Evolutionary conservation across 805 yeast species (phyloP).

Genomic region (Cyberlindnera bimundalis): DNA sequence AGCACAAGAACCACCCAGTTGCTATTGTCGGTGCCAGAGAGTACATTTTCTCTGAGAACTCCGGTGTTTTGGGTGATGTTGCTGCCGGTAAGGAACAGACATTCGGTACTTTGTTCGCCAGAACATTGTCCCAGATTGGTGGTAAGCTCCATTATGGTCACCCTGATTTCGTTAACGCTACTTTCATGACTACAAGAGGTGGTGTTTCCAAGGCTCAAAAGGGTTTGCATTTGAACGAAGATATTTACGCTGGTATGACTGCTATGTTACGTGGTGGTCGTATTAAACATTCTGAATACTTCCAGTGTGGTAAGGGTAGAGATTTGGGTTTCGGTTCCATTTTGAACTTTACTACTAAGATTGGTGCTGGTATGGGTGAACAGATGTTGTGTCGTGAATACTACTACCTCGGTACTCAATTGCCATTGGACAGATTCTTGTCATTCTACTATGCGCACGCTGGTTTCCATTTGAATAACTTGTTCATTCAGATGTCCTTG

Average conservation of each 20-base stretch:
- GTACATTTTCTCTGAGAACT: conserved; percentile 80
- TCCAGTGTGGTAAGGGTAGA: conserved; percentile 90
- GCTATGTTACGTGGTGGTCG: conserved; percentile 82
- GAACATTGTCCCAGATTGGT: conserved; percentile 81
- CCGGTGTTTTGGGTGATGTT: conserved; percentile 83
- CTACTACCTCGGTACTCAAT: conserved; percentile 74
- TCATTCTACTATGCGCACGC: conserved; percentile 85
- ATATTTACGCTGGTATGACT: conserved; percentile 86
- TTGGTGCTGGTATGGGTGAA: conserved; percentile 94
- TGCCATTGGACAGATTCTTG: conserved; percentile 76
- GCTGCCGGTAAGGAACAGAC: conserved; percentile 92
- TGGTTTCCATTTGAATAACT: conserved; percentile 80
- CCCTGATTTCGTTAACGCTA: conserved; percentile 76
- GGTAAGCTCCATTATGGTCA: conserved; percentile 88
- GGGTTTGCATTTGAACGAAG: conserved; percentile 83
- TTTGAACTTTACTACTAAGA: conserved; percentile 79
- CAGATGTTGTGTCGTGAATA: conserved; percentile 84
- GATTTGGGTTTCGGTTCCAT: conserved; percentile 86
- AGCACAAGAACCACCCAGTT: conserved; percentile 56
- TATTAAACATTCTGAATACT: conserved; percentile 82
- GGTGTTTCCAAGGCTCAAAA: conserved; percentile 86
- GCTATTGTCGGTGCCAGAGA: conserved; percentile 88
- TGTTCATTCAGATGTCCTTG: conserved; percentile 72
- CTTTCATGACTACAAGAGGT: conserved; percentile 81
- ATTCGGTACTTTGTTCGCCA: conserved; percentile 79